Evolutionary conservation across 2,329 filamentous ascomycete species (phyloP).

Genomic region (Chrysosphaeria jannelii): DNA sequence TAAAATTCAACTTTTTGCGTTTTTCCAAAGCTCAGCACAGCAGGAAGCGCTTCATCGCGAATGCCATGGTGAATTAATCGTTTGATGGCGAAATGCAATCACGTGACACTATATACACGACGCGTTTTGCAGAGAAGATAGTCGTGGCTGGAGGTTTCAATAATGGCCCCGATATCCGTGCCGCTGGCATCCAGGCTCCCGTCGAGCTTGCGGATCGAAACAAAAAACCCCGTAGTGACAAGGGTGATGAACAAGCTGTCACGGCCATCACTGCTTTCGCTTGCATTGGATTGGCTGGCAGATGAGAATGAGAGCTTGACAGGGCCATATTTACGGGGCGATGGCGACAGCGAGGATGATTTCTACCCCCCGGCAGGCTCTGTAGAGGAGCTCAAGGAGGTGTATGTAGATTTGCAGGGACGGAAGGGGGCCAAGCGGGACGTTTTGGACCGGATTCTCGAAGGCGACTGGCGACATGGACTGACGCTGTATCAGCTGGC

Average conservation of each 20-base stretch:
- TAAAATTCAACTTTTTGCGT: background rate
- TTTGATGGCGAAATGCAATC: too few species aligned
- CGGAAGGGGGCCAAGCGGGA: constrained; percentile 31
- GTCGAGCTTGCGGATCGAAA: constrained; percentile 36
- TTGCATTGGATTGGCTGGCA: constrained; percentile 52
- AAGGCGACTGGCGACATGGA: constrained; percentile 38
- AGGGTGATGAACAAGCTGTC: constrained; percentile 42
- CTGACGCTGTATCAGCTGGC: constrained; percentile 34
- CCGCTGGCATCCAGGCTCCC: constrained; percentile 43
- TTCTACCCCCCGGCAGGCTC: constrained; percentile 38
- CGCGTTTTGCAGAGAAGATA: too few species aligned
- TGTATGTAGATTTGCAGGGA: constrained; percentile 28
- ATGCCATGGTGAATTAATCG: too few species aligned
- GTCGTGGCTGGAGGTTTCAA: too few species aligned
- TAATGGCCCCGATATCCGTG: constrained; percentile 30
- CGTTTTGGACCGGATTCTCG: constrained; percentile 28
- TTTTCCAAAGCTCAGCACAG: too few species aligned
- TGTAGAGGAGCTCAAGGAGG: constrained; percentile 31
- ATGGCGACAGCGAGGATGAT: constrained; percentile 24
- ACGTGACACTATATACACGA: background rate
- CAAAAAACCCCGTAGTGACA: constrained; percentile 29
- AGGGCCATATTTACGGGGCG: constrained; percentile 24
- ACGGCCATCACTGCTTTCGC: constrained; percentile 36
- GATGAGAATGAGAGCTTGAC: constrained; percentile 28
- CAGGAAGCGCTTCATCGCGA: too few species aligned